These are phyloP conservation scores for Mycotypha africana DNA, from an alignment of 371 early-diverging fungal genomes.

Conservation along the genomic window DNA sequence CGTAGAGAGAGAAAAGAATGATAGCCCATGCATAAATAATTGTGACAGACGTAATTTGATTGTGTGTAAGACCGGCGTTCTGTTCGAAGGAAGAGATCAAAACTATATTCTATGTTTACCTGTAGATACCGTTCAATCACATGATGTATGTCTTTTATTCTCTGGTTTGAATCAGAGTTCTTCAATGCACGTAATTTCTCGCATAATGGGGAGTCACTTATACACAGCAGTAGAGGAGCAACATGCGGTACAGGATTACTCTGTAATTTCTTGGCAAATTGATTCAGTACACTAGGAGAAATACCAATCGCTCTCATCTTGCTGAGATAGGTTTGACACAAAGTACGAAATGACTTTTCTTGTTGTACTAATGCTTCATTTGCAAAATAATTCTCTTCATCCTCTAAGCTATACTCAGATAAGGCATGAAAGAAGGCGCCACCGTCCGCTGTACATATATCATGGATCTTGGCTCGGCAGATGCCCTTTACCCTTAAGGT, in stretches of 20 bases:
- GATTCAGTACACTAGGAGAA: slow-evolving; percentile 50
- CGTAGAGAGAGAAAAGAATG: neutral
- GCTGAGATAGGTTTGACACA: slow-evolving; percentile 47
- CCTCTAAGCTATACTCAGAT: slow-evolving; percentile 7
- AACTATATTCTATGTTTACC: slow-evolving; percentile 23
- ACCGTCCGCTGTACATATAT: slow-evolving; percentile 16
- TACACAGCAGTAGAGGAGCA: slow-evolving; percentile 62
- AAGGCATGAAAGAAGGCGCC: slow-evolving; percentile 7
- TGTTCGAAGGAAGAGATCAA: too few species aligned
- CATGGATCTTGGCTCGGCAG: slow-evolving; percentile 23
- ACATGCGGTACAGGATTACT: slow-evolving; percentile 48
- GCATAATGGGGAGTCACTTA: slow-evolving; percentile 57
- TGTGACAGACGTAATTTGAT: too few species aligned
- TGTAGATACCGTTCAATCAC: slow-evolving; percentile 68
- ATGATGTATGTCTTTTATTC: slow-evolving; percentile 47
- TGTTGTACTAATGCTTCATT: neutral
- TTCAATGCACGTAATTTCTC: slow-evolving; percentile 66
- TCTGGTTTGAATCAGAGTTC: slow-evolving; percentile 44
- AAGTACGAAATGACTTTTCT: slow-evolving; percentile 27
- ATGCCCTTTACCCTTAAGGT: slow-evolving; percentile 27
- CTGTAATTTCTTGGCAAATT: slow-evolving; percentile 45
- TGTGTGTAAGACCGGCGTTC: too few species aligned
- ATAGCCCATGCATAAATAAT: slow-evolving; percentile 3
- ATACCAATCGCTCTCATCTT: slow-evolving; percentile 61
- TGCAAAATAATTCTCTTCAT: too few species aligned